Conservation (phyloP, 306 rosid species). For the Luffa aegyptiaca region DNA sequence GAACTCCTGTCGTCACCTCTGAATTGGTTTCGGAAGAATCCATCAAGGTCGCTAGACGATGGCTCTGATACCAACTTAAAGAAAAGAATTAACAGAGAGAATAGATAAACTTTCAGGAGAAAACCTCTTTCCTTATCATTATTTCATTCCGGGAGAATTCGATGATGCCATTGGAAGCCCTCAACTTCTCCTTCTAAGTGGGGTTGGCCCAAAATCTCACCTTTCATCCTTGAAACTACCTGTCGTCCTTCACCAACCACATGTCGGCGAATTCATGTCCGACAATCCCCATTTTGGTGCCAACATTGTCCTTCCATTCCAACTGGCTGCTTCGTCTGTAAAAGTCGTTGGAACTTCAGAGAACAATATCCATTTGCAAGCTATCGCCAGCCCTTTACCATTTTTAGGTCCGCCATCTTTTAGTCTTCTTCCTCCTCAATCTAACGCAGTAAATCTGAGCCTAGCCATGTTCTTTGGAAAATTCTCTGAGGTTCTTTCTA, state of each 20-base stretch:
- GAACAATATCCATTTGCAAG: neutral
- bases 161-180: slow-evolving; percentile 29
- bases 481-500: neutral
- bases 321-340: neutral
- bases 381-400: neutral
- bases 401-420: neutral
- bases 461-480: neutral
- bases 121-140: too few species aligned
- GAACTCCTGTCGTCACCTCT: too few species aligned
- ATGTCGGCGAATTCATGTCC: slow-evolving; percentile 15
- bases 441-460: neutral
- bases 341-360: neutral
- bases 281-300: slow-evolving; percentile 21
- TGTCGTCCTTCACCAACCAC: slow-evolving; percentile 4
- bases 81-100: too few species aligned
- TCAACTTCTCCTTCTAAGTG: slow-evolving; percentile 20
- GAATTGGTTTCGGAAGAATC: too few species aligned
- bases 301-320: neutral
- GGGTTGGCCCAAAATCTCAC: slow-evolving; percentile 13
- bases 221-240: slow-evolving; percentile 13
- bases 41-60: too few species aligned
- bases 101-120: too few species aligned
- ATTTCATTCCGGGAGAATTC: too few species aligned
- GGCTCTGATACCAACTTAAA: too few species aligned
- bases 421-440: neutral